Percentiles rank a stretch among this genome's conserved stretches.
Conservation (phyloP, 352 stramenopile species). For the Pythium apleroticum region DNA sequence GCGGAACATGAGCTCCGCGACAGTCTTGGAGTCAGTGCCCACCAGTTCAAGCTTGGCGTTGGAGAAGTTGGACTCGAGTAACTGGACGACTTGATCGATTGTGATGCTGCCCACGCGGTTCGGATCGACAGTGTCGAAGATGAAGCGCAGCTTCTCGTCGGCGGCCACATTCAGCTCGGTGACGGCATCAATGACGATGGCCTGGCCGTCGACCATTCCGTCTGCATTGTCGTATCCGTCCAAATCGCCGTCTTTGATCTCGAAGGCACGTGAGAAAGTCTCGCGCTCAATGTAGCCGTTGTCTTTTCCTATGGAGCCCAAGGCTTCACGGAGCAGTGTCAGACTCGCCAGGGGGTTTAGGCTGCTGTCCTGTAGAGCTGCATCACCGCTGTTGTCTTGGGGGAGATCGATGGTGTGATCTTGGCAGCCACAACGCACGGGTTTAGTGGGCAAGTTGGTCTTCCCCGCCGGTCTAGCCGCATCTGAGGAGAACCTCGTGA, state of each 20-base stretch:
- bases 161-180: constrained; percentile 69
- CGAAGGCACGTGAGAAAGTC: constrained; percentile 76
- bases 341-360: constrained; percentile 59
- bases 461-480: constrained; percentile 46
- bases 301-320: constrained; percentile 60
- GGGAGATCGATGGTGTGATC: constrained; percentile 65
- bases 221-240: constrained; percentile 49
- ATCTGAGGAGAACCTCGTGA: constrained; percentile 42
- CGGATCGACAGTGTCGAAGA: constrained; percentile 79
- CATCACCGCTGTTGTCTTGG: constrained; percentile 34
- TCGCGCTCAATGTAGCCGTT: constrained; percentile 64
- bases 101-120: constrained; percentile 54
- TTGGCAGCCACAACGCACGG: constrained; percentile 64
- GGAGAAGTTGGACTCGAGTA: constrained; percentile 76
- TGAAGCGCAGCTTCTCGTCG: constrained; percentile 81
- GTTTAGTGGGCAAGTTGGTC: constrained; percentile 57
- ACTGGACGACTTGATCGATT: constrained; percentile 56
- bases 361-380: not conserved
- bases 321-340: constrained; percentile 64
- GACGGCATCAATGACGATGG: constrained; percentile 76
- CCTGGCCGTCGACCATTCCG: constrained; percentile 66
- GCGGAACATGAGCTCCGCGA: constrained; percentile 69
- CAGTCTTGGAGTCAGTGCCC: constrained; percentile 63
- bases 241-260: constrained; percentile 54
- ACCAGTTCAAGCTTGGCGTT: constrained; percentile 69